Base-by-base conservation (phyloP, 345 rosid genomes). In the Syzygium aromaticum region DNA sequence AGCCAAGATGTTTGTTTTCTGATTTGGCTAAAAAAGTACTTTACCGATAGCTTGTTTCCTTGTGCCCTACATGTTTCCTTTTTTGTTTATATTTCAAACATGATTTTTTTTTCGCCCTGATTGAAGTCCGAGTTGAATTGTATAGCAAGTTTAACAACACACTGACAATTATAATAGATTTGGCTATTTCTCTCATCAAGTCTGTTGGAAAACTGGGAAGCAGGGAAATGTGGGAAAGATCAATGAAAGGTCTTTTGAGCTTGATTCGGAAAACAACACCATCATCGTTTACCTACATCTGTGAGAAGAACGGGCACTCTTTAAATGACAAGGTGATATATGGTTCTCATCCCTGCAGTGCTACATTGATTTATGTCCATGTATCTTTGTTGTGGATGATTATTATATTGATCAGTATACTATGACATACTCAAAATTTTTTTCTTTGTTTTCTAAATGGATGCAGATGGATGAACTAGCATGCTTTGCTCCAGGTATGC, bases 201-300 rank as follows among this genome's bases (percentile, higher is more conserved):
- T 86, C 53, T 51, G 30, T 88, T 64, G 51, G 87, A 87, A 53
- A 83, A 80, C 83, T 86, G 91, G 89, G 51, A 64, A 63, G 67
- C 95, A 98, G 99, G 91, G 98, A 96, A 54, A 96, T 96, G 99
- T 98, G 99, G 99, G 99, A 98, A 91, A 95, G 89, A 90, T 98
- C 99, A 89, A 98, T 98, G 99, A 96, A 95, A 89, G 99, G 99
- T 89, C 87, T 98, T 86, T 77, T 89, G 86, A 94, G 95, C 91
- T 92, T 98, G 94, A 84, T 98, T 87, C 92, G 92, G 92, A 96
- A 91, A 92, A 90, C 98, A 84, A 94, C 96, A 77, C 98, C 98
- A 63, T 96, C 98, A 77, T 95, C 98, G 51, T 98, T 96, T 89
- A 83, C 99, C 22, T 98, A 96, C 90, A 64, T 98, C 27, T 92